Evolutionary conservation across 148 eudicot species (phyloP).

Genomic region (Rheum nobile): DNA sequence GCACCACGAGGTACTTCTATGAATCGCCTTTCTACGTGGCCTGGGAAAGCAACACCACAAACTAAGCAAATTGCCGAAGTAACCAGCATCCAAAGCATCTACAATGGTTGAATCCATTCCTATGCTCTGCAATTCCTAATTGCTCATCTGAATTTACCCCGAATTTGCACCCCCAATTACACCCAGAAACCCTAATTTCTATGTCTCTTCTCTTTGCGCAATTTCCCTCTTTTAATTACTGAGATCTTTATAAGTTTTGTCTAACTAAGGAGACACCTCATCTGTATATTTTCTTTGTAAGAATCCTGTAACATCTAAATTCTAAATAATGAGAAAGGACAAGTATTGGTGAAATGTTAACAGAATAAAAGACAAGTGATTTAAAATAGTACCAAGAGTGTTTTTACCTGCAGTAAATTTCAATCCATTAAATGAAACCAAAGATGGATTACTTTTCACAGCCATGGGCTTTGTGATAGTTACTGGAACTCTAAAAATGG

Average conservation of each 20-base stretch:
- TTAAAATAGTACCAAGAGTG: neutral
- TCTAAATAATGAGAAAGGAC: neutral
- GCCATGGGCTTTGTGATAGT: constrained; percentile 76
- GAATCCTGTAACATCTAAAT: neutral
- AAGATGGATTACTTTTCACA: constrained; percentile 60
- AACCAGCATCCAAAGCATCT: neutral
- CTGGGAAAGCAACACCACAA: constrained; percentile 21
- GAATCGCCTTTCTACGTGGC: constrained; percentile 80
- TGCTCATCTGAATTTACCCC: no score
- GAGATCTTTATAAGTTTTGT: no score
- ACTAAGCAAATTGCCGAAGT: neutral
- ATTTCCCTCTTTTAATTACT: no score
- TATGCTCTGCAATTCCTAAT: no score
- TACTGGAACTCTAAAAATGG: constrained; percentile 81
- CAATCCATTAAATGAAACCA: constrained; percentile 51
- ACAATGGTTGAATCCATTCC: no score
- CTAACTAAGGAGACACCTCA: no score
- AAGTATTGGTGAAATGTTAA: neutral
- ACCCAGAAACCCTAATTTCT: no score
- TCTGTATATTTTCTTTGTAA: neutral
- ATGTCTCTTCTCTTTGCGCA: no score
- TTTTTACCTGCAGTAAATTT: constrained; percentile 64
- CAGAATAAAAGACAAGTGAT: neutral
- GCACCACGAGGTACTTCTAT: constrained; percentile 93
- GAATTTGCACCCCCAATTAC: no score